phyloP scores from a whole-genome alignment of 768 basidiomycete species.

The Tulasnella sp. region DNA sequence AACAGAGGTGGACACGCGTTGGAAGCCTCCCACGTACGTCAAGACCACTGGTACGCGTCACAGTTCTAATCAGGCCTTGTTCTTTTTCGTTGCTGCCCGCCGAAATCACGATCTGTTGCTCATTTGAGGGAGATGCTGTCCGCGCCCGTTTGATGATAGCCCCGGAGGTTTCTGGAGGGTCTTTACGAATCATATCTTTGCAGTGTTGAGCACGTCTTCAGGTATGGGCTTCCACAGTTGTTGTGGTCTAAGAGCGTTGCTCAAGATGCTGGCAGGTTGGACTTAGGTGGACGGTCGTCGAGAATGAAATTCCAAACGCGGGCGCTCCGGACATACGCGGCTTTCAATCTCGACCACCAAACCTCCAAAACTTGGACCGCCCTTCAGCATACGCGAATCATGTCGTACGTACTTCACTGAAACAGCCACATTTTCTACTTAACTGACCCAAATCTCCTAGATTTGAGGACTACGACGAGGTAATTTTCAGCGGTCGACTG shows the following conservation, averaged over 20 bases:
- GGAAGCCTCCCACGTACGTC: slow-evolving; percentile 32
- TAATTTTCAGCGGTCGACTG: slow-evolving; percentile 9
- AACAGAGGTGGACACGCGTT: neutral
- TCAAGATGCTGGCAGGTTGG: neutral
- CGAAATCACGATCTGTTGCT: slow-evolving; percentile 65
- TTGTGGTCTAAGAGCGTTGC: neutral
- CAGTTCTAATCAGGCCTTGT: slow-evolving; percentile 70
- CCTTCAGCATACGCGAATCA: neutral
- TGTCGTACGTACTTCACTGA: neutral
- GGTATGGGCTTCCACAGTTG: neutral
- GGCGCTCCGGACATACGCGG: neutral
- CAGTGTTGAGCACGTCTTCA: too few species aligned
- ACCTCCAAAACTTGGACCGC: neutral
- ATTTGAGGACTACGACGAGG: slow-evolving; percentile 21
- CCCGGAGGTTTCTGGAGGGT: neutral
- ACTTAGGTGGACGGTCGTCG: neutral
- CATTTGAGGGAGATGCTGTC: slow-evolving; percentile 3
- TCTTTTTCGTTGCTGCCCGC: slow-evolving; percentile 58
- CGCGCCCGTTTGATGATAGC: slow-evolving; percentile 11
- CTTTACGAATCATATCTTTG: neutral
- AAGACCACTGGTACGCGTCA: slow-evolving; percentile 86
- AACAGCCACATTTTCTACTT: neutral
- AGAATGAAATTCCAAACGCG: neutral
- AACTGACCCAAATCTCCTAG: neutral
- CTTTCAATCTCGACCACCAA: neutral